These are phyloP conservation scores for Aspergillus hortae DNA, from an alignment of 2,329 filamentous ascomycete species.

Conservation along the genomic window DNA sequence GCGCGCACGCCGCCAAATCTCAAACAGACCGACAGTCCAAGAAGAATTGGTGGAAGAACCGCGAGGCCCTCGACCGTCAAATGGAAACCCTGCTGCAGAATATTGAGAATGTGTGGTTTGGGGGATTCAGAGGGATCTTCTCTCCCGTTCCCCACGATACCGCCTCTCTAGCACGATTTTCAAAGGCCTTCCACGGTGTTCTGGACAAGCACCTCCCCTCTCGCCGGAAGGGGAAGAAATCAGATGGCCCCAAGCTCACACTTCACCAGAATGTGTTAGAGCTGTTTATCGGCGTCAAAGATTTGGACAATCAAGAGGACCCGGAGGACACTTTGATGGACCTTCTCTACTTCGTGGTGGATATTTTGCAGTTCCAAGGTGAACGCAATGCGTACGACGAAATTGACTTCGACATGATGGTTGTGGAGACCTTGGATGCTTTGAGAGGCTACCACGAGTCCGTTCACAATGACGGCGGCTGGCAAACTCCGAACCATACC, in stretches of 20 bases:
- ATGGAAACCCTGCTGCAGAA: slow-evolving; percentile 76
- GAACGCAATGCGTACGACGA: slow-evolving; percentile 97
- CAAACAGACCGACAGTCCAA: slow-evolving; percentile 72
- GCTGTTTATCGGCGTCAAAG: slow-evolving; percentile 81
- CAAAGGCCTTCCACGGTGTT: slow-evolving; percentile 71
- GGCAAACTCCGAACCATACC: slow-evolving; percentile 56
- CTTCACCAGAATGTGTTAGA: slow-evolving; percentile 71
- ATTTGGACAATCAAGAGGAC: slow-evolving; percentile 67
- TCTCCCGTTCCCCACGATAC: slow-evolving; percentile 65
- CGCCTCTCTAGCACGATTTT: slow-evolving; percentile 69
- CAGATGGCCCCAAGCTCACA: slow-evolving; percentile 48
- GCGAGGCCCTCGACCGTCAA: slow-evolving; percentile 73
- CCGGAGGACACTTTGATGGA: slow-evolving; percentile 89
- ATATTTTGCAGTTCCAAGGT: slow-evolving; percentile 93
- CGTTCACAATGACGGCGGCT: slow-evolving; percentile 33
- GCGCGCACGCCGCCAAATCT: slow-evolving; percentile 70
- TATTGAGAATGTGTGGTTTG: slow-evolving; percentile 90
- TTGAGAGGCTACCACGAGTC: slow-evolving; percentile 70
- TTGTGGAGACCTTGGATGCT: slow-evolving; percentile 82
- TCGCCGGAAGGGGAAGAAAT: slow-evolving; percentile 58
- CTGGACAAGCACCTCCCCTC: slow-evolving; percentile 85
- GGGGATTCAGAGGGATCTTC: slow-evolving; percentile 93
- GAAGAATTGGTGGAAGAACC: slow-evolving; percentile 83
- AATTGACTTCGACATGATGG: slow-evolving; percentile 90
- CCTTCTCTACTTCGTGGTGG: slow-evolving; percentile 90